These are phyloP conservation scores for Sisymbrium altissimum DNA, from an alignment of 345 rosid species.

Conservation along the genomic window DNA sequence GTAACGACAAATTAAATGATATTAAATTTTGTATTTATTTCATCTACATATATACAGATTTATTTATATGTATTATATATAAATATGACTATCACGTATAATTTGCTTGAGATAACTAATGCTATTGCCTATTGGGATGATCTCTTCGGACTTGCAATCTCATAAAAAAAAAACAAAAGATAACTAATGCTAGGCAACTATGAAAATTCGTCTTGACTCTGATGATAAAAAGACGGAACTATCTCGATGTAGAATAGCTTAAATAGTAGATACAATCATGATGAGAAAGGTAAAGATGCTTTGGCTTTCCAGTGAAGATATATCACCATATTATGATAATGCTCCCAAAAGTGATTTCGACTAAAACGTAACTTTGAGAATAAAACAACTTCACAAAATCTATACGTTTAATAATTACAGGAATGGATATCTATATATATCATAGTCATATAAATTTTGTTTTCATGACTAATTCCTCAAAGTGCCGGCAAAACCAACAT, in stretches of 20 bases:
- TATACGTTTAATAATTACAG: conserved; percentile 3
- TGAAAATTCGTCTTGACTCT: not conserved
- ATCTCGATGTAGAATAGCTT: not conserved
- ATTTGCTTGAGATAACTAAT: not conserved
- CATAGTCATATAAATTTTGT: not conserved
- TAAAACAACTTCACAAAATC: not conserved
- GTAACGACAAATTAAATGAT: conserved; percentile 15
- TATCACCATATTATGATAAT: not conserved
- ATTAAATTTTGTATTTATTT: conserved; percentile 13
- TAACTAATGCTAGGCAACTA: not conserved
- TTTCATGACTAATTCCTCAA: not conserved
- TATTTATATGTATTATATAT: not conserved
- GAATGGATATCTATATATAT: not conserved
- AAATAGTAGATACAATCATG: not conserved
- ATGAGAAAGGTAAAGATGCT: conserved; percentile 3
- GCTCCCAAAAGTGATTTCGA: not conserved
- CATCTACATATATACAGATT: not conserved
- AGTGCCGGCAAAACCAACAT: not conserved
- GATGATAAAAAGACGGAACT: not conserved
- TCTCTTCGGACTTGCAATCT: no score
- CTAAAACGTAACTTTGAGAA: not conserved
- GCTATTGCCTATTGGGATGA: no score
- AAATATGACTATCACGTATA: not conserved
- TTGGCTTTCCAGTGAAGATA: conserved; percentile 20
- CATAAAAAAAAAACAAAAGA: no score